Percentiles rank a stretch among this genome's conserved stretches.
These are phyloP conservation scores for Sechiopsis laciniata DNA, from an alignment of 306 rosid genomes.

Conservation along the genomic window DNA sequence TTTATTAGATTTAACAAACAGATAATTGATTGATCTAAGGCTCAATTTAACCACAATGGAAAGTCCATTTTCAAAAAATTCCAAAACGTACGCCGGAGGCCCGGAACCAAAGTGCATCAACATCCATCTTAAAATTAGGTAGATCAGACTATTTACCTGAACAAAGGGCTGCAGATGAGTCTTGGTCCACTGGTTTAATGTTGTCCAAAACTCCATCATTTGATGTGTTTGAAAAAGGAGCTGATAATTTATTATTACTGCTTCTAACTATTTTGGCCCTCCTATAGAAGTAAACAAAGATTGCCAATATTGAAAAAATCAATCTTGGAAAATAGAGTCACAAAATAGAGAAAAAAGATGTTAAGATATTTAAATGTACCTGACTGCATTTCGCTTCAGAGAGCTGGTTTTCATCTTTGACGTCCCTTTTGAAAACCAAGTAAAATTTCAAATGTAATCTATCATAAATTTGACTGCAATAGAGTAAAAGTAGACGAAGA, in stretches of 20 bases:
- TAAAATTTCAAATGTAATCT: not conserved
- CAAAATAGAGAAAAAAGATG: not conserved
- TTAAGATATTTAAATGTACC: slow-evolving; percentile 35
- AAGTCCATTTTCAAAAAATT: not conserved
- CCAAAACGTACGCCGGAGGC: too few relatives aligned
- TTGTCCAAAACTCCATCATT: slow-evolving; percentile 44
- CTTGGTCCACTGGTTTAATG: slow-evolving; percentile 35
- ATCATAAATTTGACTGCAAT: slow-evolving; percentile 13
- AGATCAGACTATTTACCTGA: slow-evolving; percentile 43
- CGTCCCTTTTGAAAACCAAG: slow-evolving; percentile 42
- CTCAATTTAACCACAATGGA: not conserved
- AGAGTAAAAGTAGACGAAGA: slow-evolving; percentile 17
- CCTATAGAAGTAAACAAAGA: slow-evolving; percentile 37
- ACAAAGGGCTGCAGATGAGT: slow-evolving; percentile 37
- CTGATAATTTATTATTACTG: slow-evolving; percentile 33
- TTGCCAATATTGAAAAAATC: not conserved
- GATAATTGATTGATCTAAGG: too few relatives aligned
- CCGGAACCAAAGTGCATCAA: not conserved
- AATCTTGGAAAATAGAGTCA: not conserved
- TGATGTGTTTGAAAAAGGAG: slow-evolving; percentile 34
- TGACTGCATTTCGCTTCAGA: slow-evolving; percentile 60
- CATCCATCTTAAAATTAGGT: not conserved
- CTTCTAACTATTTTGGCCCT: slow-evolving; percentile 66
- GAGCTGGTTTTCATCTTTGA: slow-evolving; percentile 62
- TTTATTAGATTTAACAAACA: too few relatives aligned